phyloP scores from a whole-genome alignment of 805 yeast species.

The Kodamaea lidongshanica region DNA sequence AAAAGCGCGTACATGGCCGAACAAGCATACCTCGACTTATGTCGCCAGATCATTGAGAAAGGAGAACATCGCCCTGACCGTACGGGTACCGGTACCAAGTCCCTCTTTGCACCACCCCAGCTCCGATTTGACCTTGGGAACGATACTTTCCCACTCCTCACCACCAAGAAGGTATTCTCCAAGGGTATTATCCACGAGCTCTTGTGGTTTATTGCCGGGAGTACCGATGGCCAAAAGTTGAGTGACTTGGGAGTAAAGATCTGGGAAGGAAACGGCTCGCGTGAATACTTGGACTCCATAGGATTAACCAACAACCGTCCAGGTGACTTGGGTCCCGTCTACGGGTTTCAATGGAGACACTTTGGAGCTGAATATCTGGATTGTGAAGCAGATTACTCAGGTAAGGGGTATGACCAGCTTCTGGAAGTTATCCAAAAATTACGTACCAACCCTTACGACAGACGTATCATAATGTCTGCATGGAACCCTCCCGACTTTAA shows the following conservation, averaged over 20 bases:
- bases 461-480: slow-evolving; percentile 91
- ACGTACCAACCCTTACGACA: slow-evolving; percentile 85
- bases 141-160: slow-evolving; percentile 76
- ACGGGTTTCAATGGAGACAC: slow-evolving; percentile 99
- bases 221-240: slow-evolving; percentile 78
- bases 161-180: slow-evolving; percentile 89
- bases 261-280: slow-evolving; percentile 98
- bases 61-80: slow-evolving; percentile 94
- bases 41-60: slow-evolving; percentile 64
- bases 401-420: slow-evolving; percentile 88
- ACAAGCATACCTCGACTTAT: slow-evolving; percentile 79
- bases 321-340: slow-evolving; percentile 97
- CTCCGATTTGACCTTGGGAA: slow-evolving; percentile 70
- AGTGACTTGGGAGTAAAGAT: slow-evolving; percentile 86
- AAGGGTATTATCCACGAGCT: slow-evolving; percentile 85
- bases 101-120: slow-evolving; percentile 94
- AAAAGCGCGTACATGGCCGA: slow-evolving; percentile 39
- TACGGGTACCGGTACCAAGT: slow-evolving; percentile 93
- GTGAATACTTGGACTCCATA: slow-evolving; percentile 78
- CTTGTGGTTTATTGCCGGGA: slow-evolving; percentile 87
- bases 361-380: slow-evolving; percentile 90
- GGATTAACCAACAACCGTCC: slow-evolving; percentile 78
- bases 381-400: slow-evolving; percentile 81
- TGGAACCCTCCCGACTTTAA: slow-evolving; percentile 98
- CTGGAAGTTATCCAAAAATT: slow-evolving; percentile 71